phyloP scores from a whole-genome alignment of 2,329 filamentous ascomycete species.

The Thermochaetoides dissita region DNA sequence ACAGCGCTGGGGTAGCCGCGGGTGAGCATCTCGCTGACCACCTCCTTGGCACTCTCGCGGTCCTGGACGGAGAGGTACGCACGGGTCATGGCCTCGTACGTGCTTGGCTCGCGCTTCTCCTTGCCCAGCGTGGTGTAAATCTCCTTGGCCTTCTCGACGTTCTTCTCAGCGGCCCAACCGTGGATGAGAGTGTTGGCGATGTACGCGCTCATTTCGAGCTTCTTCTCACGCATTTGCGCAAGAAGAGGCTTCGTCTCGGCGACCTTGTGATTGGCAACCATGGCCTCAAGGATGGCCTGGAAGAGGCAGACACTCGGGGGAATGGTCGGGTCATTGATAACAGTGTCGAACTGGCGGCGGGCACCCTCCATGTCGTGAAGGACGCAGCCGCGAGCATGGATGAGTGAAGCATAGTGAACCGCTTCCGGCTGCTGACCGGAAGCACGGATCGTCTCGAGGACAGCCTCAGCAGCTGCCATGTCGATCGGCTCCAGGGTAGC shows the following conservation, averaged over 20 bases:
- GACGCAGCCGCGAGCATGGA: constrained; percentile 91
- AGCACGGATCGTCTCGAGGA: constrained; percentile 64
- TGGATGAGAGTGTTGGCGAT: constrained; percentile 98
- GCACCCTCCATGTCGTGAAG: constrained; percentile 82
- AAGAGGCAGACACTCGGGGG: constrained; percentile 74
- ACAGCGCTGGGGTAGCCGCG: constrained; percentile 86
- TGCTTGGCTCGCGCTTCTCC: constrained; percentile 82
- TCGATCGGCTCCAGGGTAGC: constrained; percentile 85
- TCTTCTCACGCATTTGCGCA: constrained; percentile 55
- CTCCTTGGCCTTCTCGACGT: constrained; percentile 62
- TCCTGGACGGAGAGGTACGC: constrained; percentile 79
- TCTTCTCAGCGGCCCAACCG: constrained; percentile 77
- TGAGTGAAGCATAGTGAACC: constrained; percentile 88
- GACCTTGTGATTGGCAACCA: constrained; percentile 89
- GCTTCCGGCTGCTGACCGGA: constrained; percentile 69
- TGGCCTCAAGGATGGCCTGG: constrained; percentile 90
- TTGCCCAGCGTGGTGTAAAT: constrained; percentile 70
- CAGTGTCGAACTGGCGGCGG: constrained; percentile 65
- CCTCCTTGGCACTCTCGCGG: constrained; percentile 57
- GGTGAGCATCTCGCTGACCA: constrained; percentile 81
- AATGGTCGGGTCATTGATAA: constrained; percentile 53
- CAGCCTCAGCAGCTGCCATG: constrained; percentile 72
- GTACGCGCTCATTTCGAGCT: constrained; percentile 83
- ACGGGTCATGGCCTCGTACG: constrained; percentile 96
- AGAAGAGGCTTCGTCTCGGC: constrained; percentile 61